phyloP scores from a whole-genome alignment of 352 stramenopile genomes.

The Pythium aquatile region DNA sequence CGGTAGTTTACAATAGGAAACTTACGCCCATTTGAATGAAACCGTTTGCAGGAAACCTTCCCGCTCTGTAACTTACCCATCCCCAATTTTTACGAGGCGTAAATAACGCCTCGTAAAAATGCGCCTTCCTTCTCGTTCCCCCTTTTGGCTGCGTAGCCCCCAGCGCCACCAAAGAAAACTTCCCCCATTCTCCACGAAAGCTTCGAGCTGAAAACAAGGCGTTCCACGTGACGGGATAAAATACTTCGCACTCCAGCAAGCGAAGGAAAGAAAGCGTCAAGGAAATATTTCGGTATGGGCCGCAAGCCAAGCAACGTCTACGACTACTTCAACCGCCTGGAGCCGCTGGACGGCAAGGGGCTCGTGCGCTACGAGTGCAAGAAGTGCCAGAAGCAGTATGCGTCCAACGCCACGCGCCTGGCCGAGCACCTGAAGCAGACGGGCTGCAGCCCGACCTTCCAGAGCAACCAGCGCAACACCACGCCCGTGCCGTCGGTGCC shows the following conservation, averaged over 20 bases:
- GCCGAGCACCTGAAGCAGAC: constrained; percentile 76
- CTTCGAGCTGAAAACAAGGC: constrained; percentile 24
- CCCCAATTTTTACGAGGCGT: constrained; percentile 25
- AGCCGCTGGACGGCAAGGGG: constrained; percentile 63
- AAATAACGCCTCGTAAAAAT: constrained; percentile 29
- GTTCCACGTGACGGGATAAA: constrained; percentile 18
- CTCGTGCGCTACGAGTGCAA: constrained; percentile 87
- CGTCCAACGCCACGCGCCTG: constrained; percentile 78
- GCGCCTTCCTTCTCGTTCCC: not conserved
- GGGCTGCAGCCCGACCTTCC: constrained; percentile 67
- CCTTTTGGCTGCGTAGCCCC: not conserved
- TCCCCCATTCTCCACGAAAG: constrained; percentile 4
- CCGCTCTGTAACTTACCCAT: constrained; percentile 23
- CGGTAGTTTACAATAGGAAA: constrained; percentile 30
- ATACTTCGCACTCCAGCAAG: constrained; percentile 21
- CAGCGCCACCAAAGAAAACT: constrained; percentile 17
- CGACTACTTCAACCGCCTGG: constrained; percentile 79
- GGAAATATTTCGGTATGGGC: constrained; percentile 61
- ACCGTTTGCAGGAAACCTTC: constrained; percentile 15
- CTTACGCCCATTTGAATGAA: constrained; percentile 9
- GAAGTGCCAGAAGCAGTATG: constrained; percentile 87
- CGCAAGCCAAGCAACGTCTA: constrained; percentile 86
- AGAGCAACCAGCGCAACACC: constrained; percentile 71
- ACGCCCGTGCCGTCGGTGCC: constrained; percentile 22
- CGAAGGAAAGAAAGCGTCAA: constrained; percentile 24